Base-by-base conservation (phyloP, 352 stramenopile genomes). In the Globisporangium cederbergense region DNA sequence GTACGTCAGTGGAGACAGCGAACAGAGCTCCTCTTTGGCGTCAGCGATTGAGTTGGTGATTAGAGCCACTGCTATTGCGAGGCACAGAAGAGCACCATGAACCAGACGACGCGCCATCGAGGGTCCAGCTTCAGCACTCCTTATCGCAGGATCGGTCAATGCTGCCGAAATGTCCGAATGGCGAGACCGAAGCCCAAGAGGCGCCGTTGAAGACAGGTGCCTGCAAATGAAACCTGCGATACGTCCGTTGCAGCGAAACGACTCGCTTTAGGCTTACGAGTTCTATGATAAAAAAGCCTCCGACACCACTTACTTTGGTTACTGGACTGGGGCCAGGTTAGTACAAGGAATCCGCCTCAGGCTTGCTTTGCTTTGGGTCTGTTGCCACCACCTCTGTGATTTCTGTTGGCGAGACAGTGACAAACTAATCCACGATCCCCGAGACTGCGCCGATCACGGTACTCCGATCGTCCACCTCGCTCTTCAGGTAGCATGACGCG, bases 21-120 rank as follows among this genome's bases (percentile, higher is more conserved):
- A 62, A 25, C 56, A 62, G 22, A 62, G 30, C 42, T 62, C 56
- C 3, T 62, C 34, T 0, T 34, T 36, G 2, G 53, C 53, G 36
- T 2, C 25, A n/a, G 18, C 34, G 11, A 3, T 36, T 14, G 10
- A 20, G 18, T 22, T 20, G n/a, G 9, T 5, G 52, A 22, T 25
- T 18, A 18, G n/a, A 18, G 52, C 52, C n/a, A 52, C 6, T 5
- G 46, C 6, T 14, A 30, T 20, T 52, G 46, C n/a, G 46, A 30
- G 2, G 16, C 52, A 58, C 36, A 40, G 34, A 47, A 25, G 22
- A 25, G 28, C n/a, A 4, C 34, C 32, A 36, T 49, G 16, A 9
- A 42, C 34, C 30, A 20, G 10, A 14, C 53, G 34, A 10, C 36
- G 34, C 34, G 36, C n/a, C 52, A 22, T 46, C 30, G 18, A 50